Evolutionary conservation across 202 grass and related monocot genomes (phyloP).

Genomic region (Setaria viridis): DNA sequence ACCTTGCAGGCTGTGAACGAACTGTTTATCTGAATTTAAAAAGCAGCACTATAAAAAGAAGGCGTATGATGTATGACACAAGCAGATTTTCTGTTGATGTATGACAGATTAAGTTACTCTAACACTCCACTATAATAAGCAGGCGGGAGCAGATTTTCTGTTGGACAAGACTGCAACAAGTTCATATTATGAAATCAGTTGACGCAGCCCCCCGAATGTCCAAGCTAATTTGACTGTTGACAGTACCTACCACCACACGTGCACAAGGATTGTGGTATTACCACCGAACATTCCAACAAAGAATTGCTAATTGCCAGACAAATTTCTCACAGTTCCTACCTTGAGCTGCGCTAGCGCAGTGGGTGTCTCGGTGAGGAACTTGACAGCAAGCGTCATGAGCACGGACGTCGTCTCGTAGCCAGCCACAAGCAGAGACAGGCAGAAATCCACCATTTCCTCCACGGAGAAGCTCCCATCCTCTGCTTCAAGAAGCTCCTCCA

Average conservation of each 20-base stretch:
- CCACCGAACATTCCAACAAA: conserved; percentile 14
- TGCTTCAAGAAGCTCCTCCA: conserved; percentile 80
- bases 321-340: conserved; percentile 36
- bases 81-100: conserved; percentile 18
- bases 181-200: conserved; percentile 36
- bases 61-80: too few relatives aligned
- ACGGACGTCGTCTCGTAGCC: conserved; percentile 96
- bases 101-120: conserved; percentile 41
- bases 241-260: conserved; percentile 51
- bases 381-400: conserved; percentile 94
- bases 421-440: conserved; percentile 80
- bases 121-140: conserved; percentile 12
- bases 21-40: conserved; percentile 9
- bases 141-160: too few relatives aligned
- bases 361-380: conserved; percentile 92
- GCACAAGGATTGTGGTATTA: conserved; percentile 18
- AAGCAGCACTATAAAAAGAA: conserved; percentile 5
- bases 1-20: conserved; percentile 25
- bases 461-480: conserved; percentile 75
- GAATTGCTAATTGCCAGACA: conserved; percentile 20
- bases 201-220: conserved; percentile 16
- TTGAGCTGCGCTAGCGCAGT: conserved; percentile 70
- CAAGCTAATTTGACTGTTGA: conserved; percentile 35
- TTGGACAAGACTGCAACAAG: too few relatives aligned
- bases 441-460: conserved; percentile 98